These are phyloP conservation scores for Aspergillus homomorphus DNA, from an alignment of 495 filamentous ascomycete species.

Conservation along the genomic window DNA sequence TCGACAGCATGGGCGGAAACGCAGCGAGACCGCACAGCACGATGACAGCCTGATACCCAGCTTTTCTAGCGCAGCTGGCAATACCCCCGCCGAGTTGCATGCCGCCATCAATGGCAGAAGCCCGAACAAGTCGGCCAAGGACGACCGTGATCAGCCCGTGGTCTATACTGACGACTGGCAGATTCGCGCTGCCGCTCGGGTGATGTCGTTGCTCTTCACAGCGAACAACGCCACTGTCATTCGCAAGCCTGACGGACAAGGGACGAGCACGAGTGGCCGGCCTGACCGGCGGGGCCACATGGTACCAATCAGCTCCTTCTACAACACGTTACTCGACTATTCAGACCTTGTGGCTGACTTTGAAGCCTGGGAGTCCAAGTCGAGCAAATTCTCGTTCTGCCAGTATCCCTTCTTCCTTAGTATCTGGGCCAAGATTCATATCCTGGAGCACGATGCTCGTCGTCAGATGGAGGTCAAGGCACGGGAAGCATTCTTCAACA, in stretches of 20 bases:
- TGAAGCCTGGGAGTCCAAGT: slow-evolving; percentile 77
- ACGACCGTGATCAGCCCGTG: slow-evolving; percentile 49
- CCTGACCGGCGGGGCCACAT: slow-evolving; percentile 56
- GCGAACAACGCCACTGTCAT: slow-evolving; percentile 64
- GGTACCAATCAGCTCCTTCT: slow-evolving; percentile 79
- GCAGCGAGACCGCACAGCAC: slow-evolving; percentile 51
- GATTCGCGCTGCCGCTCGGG: slow-evolving; percentile 73
- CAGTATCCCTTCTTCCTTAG: slow-evolving; percentile 94
- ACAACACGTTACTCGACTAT: slow-evolving; percentile 82
- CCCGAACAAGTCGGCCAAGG: slow-evolving; percentile 41
- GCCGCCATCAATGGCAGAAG: slow-evolving; percentile 67
- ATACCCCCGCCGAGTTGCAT: slow-evolving; percentile 68
- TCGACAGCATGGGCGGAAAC: slow-evolving; percentile 68
- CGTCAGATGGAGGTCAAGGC: slow-evolving; percentile 91
- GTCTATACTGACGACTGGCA: slow-evolving; percentile 90
- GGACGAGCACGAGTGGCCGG: slow-evolving; percentile 20
- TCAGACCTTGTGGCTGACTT: slow-evolving; percentile 85
- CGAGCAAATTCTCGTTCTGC: slow-evolving; percentile 81
- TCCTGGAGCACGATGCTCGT: slow-evolving; percentile 84
- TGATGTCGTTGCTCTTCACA: slow-evolving; percentile 79
- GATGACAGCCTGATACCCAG: slow-evolving; percentile 66
- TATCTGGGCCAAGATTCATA: slow-evolving; percentile 90
- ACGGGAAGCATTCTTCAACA: slow-evolving; percentile 87
- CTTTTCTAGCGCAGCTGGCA: slow-evolving; percentile 57
- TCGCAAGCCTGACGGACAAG: slow-evolving; percentile 29